A percentile compares a stretch with the other conserved stretches of the same genome.
Evolutionary conservation across 805 yeast species (phyloP).

Genomic region (Cyberlindnera sargentensis): DNA sequence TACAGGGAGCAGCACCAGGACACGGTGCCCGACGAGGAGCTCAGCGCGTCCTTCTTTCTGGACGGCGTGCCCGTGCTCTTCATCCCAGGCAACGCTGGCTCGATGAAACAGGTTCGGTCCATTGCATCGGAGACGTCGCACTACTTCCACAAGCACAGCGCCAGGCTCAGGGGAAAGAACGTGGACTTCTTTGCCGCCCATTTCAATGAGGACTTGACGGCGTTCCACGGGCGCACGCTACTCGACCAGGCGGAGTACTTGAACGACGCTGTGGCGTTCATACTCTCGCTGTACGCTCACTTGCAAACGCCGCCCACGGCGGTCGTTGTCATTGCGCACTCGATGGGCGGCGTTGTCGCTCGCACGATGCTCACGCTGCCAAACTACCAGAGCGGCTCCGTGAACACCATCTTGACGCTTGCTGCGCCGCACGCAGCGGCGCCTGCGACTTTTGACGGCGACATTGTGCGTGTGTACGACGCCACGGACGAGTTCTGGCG

Average conservation of each 20-base stretch:
- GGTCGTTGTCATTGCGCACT: constrained; percentile 79
- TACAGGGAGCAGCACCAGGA: constrained; percentile 81
- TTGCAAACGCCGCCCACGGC: constrained; percentile 46
- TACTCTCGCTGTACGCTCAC: constrained; percentile 54
- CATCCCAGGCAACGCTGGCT: constrained; percentile 97
- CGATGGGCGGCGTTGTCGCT: constrained; percentile 97
- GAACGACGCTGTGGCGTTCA: constrained; percentile 79
- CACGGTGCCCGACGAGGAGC: constrained; percentile 23
- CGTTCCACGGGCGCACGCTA: constrained; percentile 91
- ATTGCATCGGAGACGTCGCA: constrained; percentile 79
- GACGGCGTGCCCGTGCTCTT: constrained; percentile 85
- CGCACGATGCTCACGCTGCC: constrained; percentile 76
- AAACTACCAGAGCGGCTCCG: constrained; percentile 62
- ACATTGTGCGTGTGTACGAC: constrained; percentile 66
- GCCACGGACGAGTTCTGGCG: constrained; percentile 78
- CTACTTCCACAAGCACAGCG: constrained; percentile 31
- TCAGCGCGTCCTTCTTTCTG: constrained; percentile 19
- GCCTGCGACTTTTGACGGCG: constrained; percentile 91
- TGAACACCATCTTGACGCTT: constrained; percentile 77
- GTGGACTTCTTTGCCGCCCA: constrained; percentile 89
- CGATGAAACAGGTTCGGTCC: constrained; percentile 82
- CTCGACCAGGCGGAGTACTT: constrained; percentile 89
- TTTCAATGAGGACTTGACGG: constrained; percentile 93
- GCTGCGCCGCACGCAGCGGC: constrained; percentile 94
- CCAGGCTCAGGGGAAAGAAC: constrained; percentile 29